Percentiles rank a stretch among this genome's conserved stretches.
Conservation (phyloP, 352 stramenopile species). For the Phytophthora pluvialis region DNA sequence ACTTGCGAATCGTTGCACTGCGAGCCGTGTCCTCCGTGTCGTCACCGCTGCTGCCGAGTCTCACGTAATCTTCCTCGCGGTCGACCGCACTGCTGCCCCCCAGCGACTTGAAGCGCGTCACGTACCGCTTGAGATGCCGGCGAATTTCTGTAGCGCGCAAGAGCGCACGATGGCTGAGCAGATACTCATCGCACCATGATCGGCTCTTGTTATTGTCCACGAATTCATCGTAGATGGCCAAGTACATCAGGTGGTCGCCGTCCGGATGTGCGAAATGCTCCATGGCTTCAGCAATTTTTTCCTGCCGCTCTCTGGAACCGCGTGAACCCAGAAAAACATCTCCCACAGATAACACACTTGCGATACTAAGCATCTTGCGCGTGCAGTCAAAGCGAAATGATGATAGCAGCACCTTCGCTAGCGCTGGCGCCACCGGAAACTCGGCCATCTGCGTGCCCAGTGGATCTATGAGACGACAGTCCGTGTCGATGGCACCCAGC, state of each 20-base stretch:
- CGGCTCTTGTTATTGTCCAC: slow-evolving; percentile 63
- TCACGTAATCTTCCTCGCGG: slow-evolving; percentile 24
- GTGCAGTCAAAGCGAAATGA: slow-evolving; percentile 85
- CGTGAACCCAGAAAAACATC: slow-evolving; percentile 74
- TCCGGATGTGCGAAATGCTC: slow-evolving; percentile 69
- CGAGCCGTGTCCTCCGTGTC: slow-evolving; percentile 34
- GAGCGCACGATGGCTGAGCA: slow-evolving; percentile 65
- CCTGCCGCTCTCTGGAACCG: slow-evolving; percentile 69
- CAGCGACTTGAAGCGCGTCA: slow-evolving; percentile 56
- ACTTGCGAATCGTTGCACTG: slow-evolving; percentile 57
- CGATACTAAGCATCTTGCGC: slow-evolving; percentile 94
- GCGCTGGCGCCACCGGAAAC: slow-evolving; percentile 96
- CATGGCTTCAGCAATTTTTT: slow-evolving; percentile 72
- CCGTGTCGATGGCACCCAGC: slow-evolving; percentile 64
- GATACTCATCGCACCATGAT: slow-evolving; percentile 80
- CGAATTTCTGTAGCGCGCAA: slow-evolving; percentile 71
- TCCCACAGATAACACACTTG: slow-evolving; percentile 95
- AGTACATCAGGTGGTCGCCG: slow-evolving; percentile 75
- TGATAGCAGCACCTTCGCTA: slow-evolving; percentile 75
- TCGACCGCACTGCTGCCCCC: not conserved
- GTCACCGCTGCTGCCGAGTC: slow-evolving; percentile 10
- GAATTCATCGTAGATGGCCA: slow-evolving; percentile 79
- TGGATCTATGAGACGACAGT: slow-evolving; percentile 67
- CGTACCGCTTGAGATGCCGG: slow-evolving; percentile 69
- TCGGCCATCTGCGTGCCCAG: slow-evolving; percentile 96